Conservation (phyloP, 202 grass and related monocot species). For the Dendrocalamus latiflorus region DNA sequence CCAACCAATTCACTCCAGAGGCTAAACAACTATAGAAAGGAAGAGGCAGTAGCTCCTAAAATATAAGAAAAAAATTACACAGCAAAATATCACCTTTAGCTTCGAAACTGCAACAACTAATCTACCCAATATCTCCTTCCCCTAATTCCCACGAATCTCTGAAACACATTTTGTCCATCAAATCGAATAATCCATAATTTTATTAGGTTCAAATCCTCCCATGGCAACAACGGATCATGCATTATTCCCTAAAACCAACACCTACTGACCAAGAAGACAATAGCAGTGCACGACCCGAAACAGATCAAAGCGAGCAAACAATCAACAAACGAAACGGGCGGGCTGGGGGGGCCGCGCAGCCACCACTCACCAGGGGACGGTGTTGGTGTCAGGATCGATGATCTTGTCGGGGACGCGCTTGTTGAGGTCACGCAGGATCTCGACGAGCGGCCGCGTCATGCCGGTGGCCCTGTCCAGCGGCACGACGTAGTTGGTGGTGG, state of each 20-base stretch:
- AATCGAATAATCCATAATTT: not conserved
- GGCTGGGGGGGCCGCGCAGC: not conserved
- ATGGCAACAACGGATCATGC: not conserved
- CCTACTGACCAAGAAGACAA: not conserved
- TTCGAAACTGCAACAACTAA: not conserved
- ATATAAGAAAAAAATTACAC: not conserved
- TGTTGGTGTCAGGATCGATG: slow-evolving; percentile 56
- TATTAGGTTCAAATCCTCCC: not conserved
- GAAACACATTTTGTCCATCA: not conserved
- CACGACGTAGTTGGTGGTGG: slow-evolving; percentile 93
- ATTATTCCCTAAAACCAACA: not conserved
- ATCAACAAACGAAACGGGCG: not conserved
- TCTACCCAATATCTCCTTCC: not conserved
- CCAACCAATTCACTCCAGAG: not conserved
- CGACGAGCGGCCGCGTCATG: slow-evolving; percentile 76
- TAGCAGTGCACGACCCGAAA: not conserved
- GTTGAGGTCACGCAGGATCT: slow-evolving; percentile 99
- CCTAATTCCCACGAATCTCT: not conserved
- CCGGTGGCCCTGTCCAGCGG: slow-evolving; percentile 70
- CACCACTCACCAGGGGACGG: slow-evolving; percentile 68
- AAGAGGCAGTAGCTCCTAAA: not conserved
- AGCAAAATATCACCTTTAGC: not conserved
- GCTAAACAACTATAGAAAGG: not conserved
- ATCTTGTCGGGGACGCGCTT: slow-evolving; percentile 99
- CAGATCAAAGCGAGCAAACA: not conserved